Evolutionary conservation across 768 basidiomycete species (phyloP).

Genomic region (Psilocybe subaeruginosa): DNA sequence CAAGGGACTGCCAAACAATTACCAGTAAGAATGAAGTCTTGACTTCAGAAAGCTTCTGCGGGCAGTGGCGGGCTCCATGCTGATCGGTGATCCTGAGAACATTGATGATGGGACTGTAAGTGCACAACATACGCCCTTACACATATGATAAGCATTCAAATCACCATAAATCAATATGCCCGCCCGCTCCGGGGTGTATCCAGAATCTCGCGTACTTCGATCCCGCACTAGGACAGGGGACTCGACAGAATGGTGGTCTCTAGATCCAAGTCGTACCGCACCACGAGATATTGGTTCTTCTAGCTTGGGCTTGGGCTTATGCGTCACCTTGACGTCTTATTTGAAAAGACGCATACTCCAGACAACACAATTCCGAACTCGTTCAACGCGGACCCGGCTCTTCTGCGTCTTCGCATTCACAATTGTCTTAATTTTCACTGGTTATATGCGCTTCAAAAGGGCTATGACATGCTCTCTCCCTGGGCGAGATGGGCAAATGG

Average conservation of each 20-base stretch:
- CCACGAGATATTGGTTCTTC: neutral
- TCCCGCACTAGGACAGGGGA: slow-evolving; percentile 8
- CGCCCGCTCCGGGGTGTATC: neutral
- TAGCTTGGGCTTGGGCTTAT: neutral
- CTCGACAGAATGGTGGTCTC: neutral
- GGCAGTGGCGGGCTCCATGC: neutral
- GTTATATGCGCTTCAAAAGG: slow-evolving; percentile 7
- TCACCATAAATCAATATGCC: neutral
- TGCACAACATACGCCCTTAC: neutral
- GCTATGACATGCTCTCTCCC: neutral
- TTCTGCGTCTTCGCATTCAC: neutral
- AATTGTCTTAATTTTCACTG: neutral
- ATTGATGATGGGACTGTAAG: neutral
- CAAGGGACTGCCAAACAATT: too few species aligned
- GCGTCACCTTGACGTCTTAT: too few species aligned
- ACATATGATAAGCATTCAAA: neutral
- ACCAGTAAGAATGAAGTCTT: too few species aligned
- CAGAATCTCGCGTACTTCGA: neutral
- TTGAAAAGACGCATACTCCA: neutral
- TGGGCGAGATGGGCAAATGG: neutral
- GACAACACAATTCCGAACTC: neutral
- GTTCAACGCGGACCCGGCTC: neutral
- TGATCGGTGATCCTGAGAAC: neutral
- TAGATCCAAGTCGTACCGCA: neutral
- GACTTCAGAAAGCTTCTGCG: too few species aligned